Evolutionary conservation across 495 filamentous ascomycete species (phyloP), one percentile per base, ranked within the genome.

Genomic region (Neurospora sp.): DNA sequence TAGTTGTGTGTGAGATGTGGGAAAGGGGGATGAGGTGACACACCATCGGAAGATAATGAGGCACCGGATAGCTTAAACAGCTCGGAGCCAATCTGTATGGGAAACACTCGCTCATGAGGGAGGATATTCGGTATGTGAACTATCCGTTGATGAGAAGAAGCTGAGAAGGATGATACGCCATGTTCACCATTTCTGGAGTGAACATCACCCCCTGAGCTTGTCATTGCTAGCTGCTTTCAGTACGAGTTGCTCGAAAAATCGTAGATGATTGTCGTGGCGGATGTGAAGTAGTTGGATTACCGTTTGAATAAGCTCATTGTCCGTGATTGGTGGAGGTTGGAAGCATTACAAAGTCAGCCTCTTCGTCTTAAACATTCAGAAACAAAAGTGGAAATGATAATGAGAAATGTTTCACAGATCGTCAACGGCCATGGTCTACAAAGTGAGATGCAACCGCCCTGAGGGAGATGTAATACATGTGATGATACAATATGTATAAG

Each of bases 51-150:
- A 65, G 93, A 94, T 74, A 98, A 88, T 68, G 93, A 97, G 20
- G 95, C 95, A n/a, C 95, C 95, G 0, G 94, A 97, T 48, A 98
- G 87, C 77, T 92, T 91, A 81, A 98, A 98, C 59, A 97, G 82
- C 82, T 97, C 91, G 9, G 91, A 92, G 42, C 95, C 95, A 73
- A 98, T 95, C 83, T 98, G 95, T 72, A 98, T 95, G 4, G 95
- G 90, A 79, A 97, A 98, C 3, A 97, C 88, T 61, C 86, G 88
- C 81, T 90, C 88, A 76, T 90, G 88, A 0, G 88, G 88, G 35
- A 90, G 80, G 70, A 90, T 87, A 41, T 82, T 84, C 27, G 88
- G 88, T 12, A 90, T 90, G 68, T 84, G 81, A 72, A 79, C 76
- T 68, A 84, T 71, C 53, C 76, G 75, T 41, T 71, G 74, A 27